Evolutionary conservation across 306 rosid species (phyloP), one percentile per base, ranked within the genome.

Genomic region (Parietaria judaica): DNA sequence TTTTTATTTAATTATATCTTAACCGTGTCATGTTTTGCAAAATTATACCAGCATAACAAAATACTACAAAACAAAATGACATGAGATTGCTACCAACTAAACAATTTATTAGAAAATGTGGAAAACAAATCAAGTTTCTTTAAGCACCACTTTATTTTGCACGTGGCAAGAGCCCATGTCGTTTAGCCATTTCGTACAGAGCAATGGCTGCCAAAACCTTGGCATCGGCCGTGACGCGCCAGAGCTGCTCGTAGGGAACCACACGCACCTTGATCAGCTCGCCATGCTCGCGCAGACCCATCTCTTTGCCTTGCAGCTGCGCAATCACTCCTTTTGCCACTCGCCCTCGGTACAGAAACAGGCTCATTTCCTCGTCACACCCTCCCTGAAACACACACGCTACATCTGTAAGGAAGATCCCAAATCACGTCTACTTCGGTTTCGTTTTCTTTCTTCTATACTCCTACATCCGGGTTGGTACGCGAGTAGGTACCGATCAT

Each of bases 211-310:
- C 57, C 62, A 92, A 76, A 63, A 79, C 96, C 80, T 88, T 82
- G 41, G 94, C 83, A 74, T 92, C 98, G 1, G 92, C 84, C 37
- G 98, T 92, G 9, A 76, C 44, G 56, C 84, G 83, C 98, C 98
- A 92, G 56, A 88, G 90, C 17, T 79, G 80, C 59, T 67, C 80
- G 62, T 92, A 92, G 11, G 94, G 88, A 61, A 86, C 76, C 11
- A 86, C 94, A 36, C 65, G 67, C 41, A 88, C 88, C 83, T 82
- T 85, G 58, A 92, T 92, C 69, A 88, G 76, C 78, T 88, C 96
- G 12, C 96, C 98, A 14, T 86, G 90, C 15, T 92, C 96, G 3
- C 85, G 85, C 51, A 88, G 94, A 17, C 98, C 98, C 0, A 95
- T 74, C 70, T 88, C 90, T 78, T 84, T 88, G 56, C 96, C 96